Conservation (phyloP, 2,329 filamentous ascomycete genomes). For the Ceratocystis ficicola region DNA sequence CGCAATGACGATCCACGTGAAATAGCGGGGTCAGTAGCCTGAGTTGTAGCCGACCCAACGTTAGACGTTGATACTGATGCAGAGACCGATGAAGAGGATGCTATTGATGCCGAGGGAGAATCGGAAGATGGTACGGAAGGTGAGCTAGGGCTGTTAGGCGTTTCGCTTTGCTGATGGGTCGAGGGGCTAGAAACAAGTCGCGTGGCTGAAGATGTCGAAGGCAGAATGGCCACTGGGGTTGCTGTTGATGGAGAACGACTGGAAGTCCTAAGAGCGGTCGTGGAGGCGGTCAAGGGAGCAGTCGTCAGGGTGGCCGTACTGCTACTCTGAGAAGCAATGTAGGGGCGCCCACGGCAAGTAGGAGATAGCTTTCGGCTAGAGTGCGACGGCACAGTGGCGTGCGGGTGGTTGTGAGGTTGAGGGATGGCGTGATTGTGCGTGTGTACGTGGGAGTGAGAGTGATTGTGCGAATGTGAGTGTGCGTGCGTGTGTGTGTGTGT, state of each 20-base stretch:
- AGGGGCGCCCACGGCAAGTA: background rate
- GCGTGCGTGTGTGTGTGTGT: background rate
- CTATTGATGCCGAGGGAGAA: conserved; percentile 7
- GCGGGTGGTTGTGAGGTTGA: background rate
- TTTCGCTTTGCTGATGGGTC: background rate
- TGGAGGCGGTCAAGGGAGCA: too few species aligned
- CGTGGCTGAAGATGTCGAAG: background rate
- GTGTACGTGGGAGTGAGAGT: conserved; percentile 3
- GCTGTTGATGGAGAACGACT: background rate
- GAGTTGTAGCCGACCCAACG: conserved; percentile 16
- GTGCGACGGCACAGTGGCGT: background rate
- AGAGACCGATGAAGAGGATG: conserved; percentile 2
- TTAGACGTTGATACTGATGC: conserved; percentile 6
- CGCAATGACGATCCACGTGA: conserved; percentile 7
- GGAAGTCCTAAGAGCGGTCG: background rate
- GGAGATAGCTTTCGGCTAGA: conserved; percentile 1
- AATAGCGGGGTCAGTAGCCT: conserved; percentile 15
- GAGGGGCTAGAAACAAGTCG: background rate
- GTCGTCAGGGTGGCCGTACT: background rate
- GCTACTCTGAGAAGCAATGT: conserved; percentile 2
- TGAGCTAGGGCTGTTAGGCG: background rate
- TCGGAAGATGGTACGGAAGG: background rate
- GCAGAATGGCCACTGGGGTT: background rate
- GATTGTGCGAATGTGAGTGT: background rate
- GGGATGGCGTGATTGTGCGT: background rate